Conservation (phyloP, 257 asterid species). For the Verbena officinalis region DNA sequence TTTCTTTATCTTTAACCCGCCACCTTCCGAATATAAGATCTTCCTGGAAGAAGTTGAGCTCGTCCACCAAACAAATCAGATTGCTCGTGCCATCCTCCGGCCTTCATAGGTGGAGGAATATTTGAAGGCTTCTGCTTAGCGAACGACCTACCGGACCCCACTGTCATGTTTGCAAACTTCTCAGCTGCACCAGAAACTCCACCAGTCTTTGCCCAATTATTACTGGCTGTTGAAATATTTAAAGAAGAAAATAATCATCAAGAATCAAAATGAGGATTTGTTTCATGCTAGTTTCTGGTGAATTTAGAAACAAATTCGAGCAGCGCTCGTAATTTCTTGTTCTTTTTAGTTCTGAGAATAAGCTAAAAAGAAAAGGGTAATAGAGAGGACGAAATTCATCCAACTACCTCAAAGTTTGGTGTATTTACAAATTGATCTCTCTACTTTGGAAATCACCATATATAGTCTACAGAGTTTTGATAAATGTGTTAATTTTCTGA, state of each 20-base stretch:
- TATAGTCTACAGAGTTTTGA: too few relatives aligned
- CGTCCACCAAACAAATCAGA: conserved; percentile 53
- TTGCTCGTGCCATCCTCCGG: conserved; percentile 77
- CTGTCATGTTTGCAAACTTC: conserved; percentile 55
- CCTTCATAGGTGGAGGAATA: conserved; percentile 70
- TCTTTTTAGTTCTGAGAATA: too few relatives aligned
- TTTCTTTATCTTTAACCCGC: conserved; percentile 48
- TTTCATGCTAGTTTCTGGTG: not conserved
- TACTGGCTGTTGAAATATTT: conserved; percentile 32
- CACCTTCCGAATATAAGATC: conserved; percentile 58
- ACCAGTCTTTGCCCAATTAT: conserved; percentile 37
- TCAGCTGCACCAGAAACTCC: conserved; percentile 52
- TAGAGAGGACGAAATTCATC: too few relatives aligned
- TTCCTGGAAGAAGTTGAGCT: conserved; percentile 58
- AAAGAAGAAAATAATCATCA: not conserved
- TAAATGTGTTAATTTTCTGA: too few relatives aligned
- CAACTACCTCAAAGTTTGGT: too few relatives aligned
- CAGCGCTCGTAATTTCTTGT: not conserved
- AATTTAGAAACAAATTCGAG: not conserved
- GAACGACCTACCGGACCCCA: conserved; percentile 42
- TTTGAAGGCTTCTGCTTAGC: conserved; percentile 36
- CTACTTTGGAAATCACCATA: too few relatives aligned
- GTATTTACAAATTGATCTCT: too few relatives aligned
- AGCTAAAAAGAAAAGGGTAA: not conserved
- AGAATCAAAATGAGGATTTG: not conserved